Evolutionary conservation across 345 rosid species (phyloP), one percentile per base, ranked within the genome.

Genomic region (Syzygium aromaticum): DNA sequence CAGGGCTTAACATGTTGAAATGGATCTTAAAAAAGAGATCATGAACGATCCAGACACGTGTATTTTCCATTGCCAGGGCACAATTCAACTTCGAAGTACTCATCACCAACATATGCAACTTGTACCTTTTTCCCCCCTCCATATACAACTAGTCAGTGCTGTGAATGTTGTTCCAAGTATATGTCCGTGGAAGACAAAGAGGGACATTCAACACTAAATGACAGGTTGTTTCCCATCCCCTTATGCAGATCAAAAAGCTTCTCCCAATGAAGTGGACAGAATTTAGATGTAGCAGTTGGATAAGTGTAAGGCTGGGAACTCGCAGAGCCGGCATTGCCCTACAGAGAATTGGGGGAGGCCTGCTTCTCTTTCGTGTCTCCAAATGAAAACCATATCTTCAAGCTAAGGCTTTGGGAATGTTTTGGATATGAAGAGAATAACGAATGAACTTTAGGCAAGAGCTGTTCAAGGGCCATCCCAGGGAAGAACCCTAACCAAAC

Each of bases 361-460:
- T 90, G 93, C 92, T 88, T 91, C 90, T 28, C 87, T 90, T 91
- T 88, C 88, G 78, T 85, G 33, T 92, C 94, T 94, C 93, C 93
- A 90, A 93, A 93, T 87, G 78, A 86, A 91, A 92, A 89, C 92
- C 95, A 92, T 90, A 93, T 52, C 85, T 92, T 94, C 87, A 89
- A 88, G 94, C 93, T 85, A 92, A 88, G 87, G 49, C 86, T 88
- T 87, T 78, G 64, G 51, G 84, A 77, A 73, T 22, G 52, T 27
- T 9, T 57, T 16, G 86, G 84, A 77, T 61, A 56, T 84, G 77
- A 16, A 19, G 15, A 51, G 56, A 25, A 54, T 40, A 54, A 43
- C 17, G 84, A 82, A 87, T 49, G 77, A 57, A 40, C 61, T 19
- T 33, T 30, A 59, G 33, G 54, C 52, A 63, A 86, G 87, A 91